Evolutionary conservation across 139 green algal genomes (phyloP).

Genomic region (Tetraselmis chui): DNA sequence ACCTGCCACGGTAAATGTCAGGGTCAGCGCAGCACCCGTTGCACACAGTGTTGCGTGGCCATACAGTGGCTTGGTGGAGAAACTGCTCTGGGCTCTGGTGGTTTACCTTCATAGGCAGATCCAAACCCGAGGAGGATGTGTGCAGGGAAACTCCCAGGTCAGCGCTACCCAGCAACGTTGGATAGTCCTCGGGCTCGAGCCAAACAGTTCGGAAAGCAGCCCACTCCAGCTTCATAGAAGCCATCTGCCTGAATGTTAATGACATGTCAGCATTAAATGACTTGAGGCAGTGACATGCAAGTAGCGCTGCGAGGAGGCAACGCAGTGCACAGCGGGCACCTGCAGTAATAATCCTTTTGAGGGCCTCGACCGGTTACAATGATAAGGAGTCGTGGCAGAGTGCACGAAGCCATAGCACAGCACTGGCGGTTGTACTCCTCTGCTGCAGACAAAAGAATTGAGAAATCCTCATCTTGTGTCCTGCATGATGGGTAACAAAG

Average conservation of each 20-base stretch:
- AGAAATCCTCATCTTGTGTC: constrained; percentile 97
- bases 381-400: constrained; percentile 33
- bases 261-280: neutral
- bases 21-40: neutral
- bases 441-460: constrained; percentile 59
- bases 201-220: constrained; percentile 82
- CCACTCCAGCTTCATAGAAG: neutral
- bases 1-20: constrained; percentile 39
- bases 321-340: neutral
- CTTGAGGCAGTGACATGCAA: neutral
- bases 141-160: constrained; percentile 93
- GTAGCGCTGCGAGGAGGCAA: too few relatives aligned
- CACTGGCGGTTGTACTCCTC: neutral
- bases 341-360: constrained; percentile 28
- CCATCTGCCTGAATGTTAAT: neutral
- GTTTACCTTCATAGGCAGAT: constrained; percentile 99
- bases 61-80: too few relatives aligned
- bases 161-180: constrained; percentile 71
- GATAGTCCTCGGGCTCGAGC: constrained; percentile 88
- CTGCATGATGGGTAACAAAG: constrained; percentile 7
- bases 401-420: neutral
- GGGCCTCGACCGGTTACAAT: constrained; percentile 78
- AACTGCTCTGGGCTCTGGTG: too few relatives aligned
- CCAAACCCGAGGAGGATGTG: constrained; percentile 79
- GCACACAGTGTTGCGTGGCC: too few relatives aligned